Conservation (phyloP, 2,329 filamentous ascomycete genomes). For the Hymenoscyphus fructigenus region DNA sequence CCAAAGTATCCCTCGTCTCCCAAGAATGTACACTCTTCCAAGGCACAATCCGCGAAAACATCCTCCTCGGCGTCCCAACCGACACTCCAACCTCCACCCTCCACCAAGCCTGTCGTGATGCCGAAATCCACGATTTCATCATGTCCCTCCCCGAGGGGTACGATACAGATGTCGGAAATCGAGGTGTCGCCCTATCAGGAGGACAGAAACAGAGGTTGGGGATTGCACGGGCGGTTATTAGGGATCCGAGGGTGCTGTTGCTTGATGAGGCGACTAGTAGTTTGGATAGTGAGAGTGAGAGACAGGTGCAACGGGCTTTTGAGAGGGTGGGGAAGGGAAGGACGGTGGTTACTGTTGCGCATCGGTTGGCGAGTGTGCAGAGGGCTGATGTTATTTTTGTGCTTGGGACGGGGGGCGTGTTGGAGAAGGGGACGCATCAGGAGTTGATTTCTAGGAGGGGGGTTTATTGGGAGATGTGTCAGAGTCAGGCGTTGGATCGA, state of each 20-base stretch:
- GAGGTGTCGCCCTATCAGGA: slow-evolving; percentile 49
- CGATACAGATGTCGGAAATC: slow-evolving; percentile 46
- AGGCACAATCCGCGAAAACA: slow-evolving; percentile 66
- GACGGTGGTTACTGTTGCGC: slow-evolving; percentile 75
- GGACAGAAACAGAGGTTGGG: slow-evolving; percentile 57
- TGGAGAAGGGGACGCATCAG: slow-evolving; percentile 32
- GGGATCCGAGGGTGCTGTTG: slow-evolving; percentile 51
- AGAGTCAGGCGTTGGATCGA: slow-evolving; percentile 9
- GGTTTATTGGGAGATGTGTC: slow-evolving; percentile 34
- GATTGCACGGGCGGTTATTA: slow-evolving; percentile 54
- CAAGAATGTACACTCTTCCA: slow-evolving; percentile 69
- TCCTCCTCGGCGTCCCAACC: slow-evolving; percentile 59
- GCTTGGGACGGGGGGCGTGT: slow-evolving; percentile 31
- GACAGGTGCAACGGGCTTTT: slow-evolving; percentile 63
- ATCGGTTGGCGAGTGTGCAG: slow-evolving; percentile 73
- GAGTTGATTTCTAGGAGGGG: slow-evolving; percentile 29
- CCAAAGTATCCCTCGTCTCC: slow-evolving; percentile 66
- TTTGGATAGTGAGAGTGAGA: slow-evolving; percentile 57
- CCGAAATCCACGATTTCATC: slow-evolving; percentile 48
- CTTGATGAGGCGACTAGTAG: slow-evolving; percentile 60
- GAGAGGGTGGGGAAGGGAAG: slow-evolving; percentile 63
- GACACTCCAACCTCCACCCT: slow-evolving; percentile 42
- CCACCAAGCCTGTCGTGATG: slow-evolving; percentile 47
- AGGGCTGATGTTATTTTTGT: slow-evolving; percentile 52
- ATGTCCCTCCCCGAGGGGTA: slow-evolving; percentile 45